Percentiles rank a stretch among this genome's conserved stretches.
These are phyloP conservation scores for Saccharomycopsis sp. DNA, from an alignment of 805 yeast species.

Conservation along the genomic window DNA sequence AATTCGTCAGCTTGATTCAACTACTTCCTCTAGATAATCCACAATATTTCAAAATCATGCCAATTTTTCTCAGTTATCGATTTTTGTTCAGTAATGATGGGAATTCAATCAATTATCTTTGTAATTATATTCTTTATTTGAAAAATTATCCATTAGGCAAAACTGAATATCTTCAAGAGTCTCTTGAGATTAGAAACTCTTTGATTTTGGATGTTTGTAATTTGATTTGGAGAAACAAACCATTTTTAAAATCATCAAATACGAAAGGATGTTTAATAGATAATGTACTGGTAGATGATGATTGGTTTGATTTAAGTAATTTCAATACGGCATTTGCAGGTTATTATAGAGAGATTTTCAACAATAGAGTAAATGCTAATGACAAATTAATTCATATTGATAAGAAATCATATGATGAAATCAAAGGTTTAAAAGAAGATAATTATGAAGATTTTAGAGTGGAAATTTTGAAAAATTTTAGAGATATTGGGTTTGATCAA, in stretches of 20 bases:
- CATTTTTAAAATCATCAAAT: not conserved
- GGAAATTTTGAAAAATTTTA: not conserved
- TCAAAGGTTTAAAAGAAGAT: too few relatives aligned
- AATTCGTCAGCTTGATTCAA: not conserved
- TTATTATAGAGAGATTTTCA: not conserved
- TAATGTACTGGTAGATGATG: not conserved
- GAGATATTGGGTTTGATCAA: not conserved
- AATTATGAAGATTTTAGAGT: not conserved
- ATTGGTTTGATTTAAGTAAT: not conserved
- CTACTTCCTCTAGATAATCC: not conserved
- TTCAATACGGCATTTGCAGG: not conserved
- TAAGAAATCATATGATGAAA: not conserved
- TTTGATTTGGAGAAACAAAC: constrained; percentile 1
- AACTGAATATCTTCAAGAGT: too few relatives aligned
- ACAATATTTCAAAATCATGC: not conserved
- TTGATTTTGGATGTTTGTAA: constrained; percentile 4
- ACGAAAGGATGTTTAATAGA: not conserved
- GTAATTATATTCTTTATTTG: not conserved
- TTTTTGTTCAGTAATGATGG: not conserved
- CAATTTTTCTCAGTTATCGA: not conserved
- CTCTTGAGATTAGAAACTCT: not conserved
- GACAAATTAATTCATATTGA: not conserved
- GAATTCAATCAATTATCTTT: not conserved
- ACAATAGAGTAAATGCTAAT: not conserved
- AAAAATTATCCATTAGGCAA: constrained; percentile 7